These are phyloP conservation scores for Pholiota molesta DNA, from an alignment of 768 basidiomycete species.

Conservation along the genomic window DNA sequence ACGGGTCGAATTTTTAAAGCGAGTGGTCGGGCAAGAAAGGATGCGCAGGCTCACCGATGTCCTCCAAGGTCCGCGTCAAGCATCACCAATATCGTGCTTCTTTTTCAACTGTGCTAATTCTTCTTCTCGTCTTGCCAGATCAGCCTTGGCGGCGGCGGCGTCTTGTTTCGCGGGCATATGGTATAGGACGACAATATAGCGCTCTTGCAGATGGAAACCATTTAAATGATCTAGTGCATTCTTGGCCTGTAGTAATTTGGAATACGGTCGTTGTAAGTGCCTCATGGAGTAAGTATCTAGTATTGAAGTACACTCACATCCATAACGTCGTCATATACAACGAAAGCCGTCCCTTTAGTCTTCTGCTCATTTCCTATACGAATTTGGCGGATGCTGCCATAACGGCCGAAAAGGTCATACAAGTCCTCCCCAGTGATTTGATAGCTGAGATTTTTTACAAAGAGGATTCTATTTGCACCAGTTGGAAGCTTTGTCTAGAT, in stretches of 20 bases:
- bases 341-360: slow-evolving; percentile 94
- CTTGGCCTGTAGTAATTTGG: slow-evolving; percentile 67
- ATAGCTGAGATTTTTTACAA: slow-evolving; percentile 93
- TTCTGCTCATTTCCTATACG: slow-evolving; percentile 91
- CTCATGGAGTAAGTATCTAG: background rate
- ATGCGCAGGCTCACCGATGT: background rate
- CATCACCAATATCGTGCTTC: slow-evolving; percentile 83
- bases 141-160: slow-evolving; percentile 90
- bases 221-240: slow-evolving; percentile 96
- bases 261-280: slow-evolving; percentile 15
- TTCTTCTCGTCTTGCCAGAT: slow-evolving; percentile 88
- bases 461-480: slow-evolving; percentile 89
- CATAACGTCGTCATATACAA: slow-evolving; percentile 96
- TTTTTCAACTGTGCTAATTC: slow-evolving; percentile 87
- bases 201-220: slow-evolving; percentile 97
- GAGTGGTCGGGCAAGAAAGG: background rate
- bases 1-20: background rate
- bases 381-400: slow-evolving; percentile 95
- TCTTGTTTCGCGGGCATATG: slow-evolving; percentile 99
- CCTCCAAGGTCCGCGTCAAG: slow-evolving; percentile 36
- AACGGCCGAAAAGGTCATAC: slow-evolving; percentile 97
- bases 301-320: slow-evolving; percentile 57
- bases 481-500: slow-evolving; percentile 83
- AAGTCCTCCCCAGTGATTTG: slow-evolving; percentile 92
- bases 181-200: slow-evolving; percentile 97